phyloP scores from a whole-genome alignment of 208 protist species.

The Wallacemonas sp. region DNA sequence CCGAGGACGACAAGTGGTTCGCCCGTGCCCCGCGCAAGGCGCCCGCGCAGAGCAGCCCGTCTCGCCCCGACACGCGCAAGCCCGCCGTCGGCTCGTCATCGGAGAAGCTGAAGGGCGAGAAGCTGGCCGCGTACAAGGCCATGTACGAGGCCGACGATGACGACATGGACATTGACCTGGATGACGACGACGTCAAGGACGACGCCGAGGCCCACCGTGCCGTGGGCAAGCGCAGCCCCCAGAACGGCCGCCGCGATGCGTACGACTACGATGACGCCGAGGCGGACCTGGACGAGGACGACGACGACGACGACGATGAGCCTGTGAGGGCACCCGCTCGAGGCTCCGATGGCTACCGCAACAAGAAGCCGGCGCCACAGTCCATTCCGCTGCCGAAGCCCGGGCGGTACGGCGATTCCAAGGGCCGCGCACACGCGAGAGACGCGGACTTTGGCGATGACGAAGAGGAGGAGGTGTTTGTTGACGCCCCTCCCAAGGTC shows the following conservation, averaged over 20 bases:
- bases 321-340: background rate
- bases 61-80: background rate
- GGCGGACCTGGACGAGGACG: conserved; percentile 6
- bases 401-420: background rate
- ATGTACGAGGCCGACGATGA: conserved; percentile 24
- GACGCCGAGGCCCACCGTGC: too few relatives aligned
- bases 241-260: background rate
- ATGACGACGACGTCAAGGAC: conserved; percentile 16
- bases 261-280: background rate
- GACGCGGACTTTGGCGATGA: conserved; percentile 12
- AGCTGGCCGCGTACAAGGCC: conserved; percentile 10
- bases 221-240: too few relatives aligned
- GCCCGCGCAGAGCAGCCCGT: background rate
- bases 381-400: conserved; percentile 15
- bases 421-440: background rate
- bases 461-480: conserved; percentile 22
- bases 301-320: conserved; percentile 2
- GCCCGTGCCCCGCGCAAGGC: background rate
- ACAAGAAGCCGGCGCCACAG: background rate
- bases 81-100: background rate
- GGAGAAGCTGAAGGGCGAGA: conserved; percentile 4
- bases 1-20: background rate
- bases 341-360: background rate
- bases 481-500: conserved; percentile 13
- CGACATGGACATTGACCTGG: conserved; percentile 12